phyloP scores from a whole-genome alignment of 2,329 filamentous ascomycete genomes.

The Diaporthe amygdali region DNA sequence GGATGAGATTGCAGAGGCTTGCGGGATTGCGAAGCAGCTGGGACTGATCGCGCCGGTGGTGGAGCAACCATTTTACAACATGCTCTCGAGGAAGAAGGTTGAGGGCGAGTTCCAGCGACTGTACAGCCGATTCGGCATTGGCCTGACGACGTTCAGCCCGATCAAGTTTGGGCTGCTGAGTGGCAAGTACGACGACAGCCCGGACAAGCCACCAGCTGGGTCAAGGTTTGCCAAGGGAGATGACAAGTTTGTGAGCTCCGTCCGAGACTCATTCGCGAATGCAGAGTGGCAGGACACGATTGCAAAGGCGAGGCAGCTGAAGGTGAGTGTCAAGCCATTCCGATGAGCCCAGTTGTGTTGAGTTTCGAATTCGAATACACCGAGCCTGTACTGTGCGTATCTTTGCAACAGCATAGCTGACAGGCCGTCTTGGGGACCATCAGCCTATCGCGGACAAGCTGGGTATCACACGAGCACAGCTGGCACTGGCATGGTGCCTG shows the following conservation, averaged over 20 bases:
- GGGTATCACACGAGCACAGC: slow-evolving; percentile 59
- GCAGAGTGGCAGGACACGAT: slow-evolving; percentile 58
- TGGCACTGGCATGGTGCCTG: slow-evolving; percentile 69
- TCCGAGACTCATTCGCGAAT: slow-evolving; percentile 57
- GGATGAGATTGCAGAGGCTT: slow-evolving; percentile 70
- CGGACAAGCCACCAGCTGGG: slow-evolving; percentile 63
- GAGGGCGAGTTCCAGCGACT: slow-evolving; percentile 68
- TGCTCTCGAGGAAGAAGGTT: slow-evolving; percentile 65
- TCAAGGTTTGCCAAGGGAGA: slow-evolving; percentile 65
- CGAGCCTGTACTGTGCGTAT: neutral
- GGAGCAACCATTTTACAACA: slow-evolving; percentile 73
- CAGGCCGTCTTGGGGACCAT: slow-evolving; percentile 42
- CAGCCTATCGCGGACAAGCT: slow-evolving; percentile 69
- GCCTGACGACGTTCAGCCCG: slow-evolving; percentile 65
- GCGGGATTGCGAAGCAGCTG: slow-evolving; percentile 62
- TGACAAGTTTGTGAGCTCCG: slow-evolving; percentile 60
- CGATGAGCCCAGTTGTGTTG: neutral
- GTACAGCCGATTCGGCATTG: slow-evolving; percentile 62
- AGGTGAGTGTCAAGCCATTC: slow-evolving; percentile 20
- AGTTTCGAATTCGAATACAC: neutral
- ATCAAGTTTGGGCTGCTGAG: slow-evolving; percentile 63
- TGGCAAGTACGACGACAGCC: slow-evolving; percentile 69
- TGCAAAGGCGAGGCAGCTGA: slow-evolving; percentile 62
- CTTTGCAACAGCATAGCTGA: slow-evolving; percentile 7
- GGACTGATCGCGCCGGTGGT: slow-evolving; percentile 67